Conservation (phyloP, 2,329 filamentous ascomycete species). For the Colletotrichum gloeosporioides region DNA sequence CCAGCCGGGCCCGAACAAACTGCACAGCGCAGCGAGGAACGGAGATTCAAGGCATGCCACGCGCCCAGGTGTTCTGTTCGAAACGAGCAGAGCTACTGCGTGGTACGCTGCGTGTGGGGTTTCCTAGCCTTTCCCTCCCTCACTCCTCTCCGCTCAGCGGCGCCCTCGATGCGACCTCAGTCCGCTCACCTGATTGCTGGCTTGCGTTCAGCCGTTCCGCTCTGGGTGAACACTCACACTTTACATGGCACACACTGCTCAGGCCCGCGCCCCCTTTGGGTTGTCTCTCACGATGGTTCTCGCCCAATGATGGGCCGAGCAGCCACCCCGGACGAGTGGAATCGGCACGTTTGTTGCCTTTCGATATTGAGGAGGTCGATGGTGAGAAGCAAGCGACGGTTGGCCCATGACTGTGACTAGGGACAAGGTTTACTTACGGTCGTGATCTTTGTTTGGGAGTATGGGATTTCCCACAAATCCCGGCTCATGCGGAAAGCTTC, state of each 20-base stretch:
- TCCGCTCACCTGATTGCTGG: not conserved
- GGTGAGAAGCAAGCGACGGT: not conserved
- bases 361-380: not conserved
- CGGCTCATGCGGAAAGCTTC: not conserved
- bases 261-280: not conserved
- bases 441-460: not conserved
- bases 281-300: not conserved
- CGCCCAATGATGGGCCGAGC: not conserved
- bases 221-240: not conserved
- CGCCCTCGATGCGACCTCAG: not conserved
- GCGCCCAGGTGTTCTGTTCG: not conserved
- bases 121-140: not conserved
- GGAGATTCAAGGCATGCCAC: not conserved
- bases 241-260: constrained; percentile 3
- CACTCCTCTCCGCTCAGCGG: not conserved
- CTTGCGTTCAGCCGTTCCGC: not conserved
- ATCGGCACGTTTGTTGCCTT: not conserved
- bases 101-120: not conserved
- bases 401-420: not conserved
- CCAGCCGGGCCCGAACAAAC: not conserved
- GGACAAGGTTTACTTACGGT: not conserved
- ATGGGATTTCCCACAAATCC: not conserved
- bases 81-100: not conserved
- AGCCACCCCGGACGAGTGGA: not conserved
- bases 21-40: not conserved